Base-by-base conservation (phyloP, 768 basidiomycete species). In the Phylloporus rhodoxanthus region DNA sequence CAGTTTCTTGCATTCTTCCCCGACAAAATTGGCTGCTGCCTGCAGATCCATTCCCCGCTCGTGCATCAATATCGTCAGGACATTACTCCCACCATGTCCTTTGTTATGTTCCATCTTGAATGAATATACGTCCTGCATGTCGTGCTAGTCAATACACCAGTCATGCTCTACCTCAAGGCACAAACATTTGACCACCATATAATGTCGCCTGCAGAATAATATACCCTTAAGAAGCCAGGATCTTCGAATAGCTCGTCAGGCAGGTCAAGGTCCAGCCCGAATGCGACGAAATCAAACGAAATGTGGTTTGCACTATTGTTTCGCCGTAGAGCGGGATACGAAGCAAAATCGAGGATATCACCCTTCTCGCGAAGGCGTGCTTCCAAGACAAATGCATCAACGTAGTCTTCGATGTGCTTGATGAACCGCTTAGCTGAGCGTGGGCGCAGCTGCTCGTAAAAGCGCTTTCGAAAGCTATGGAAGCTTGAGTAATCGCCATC, bases 71-170 rank as follows among this genome's bases (percentile, higher is more conserved):
- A 85, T 81, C 8, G 81, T 82, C 44, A 88, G 70, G 56, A 86
- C 73, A 61, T 86, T 87, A 60, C 84, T 85, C 49, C 79, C 80
- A 23, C 68, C 71, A 45, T 80, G 76, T 17, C 83, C 85, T 57
- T 77, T 77, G 44, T 78, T 75, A 57, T 84, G 81, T 57, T 88
- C 84, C 76, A 83, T 80, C 63, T 84, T 79, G 65, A 85, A 87
- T 8, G 82, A 85, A 58, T 84, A 85, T 14, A 85, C 65, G 52
- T 87, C 83, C 84, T 84, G 57, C 39, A 43, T 52, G 46, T 29
- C 36, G 11, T 39, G 20, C 30, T 37, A 29, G 40, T 57, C 53
- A 49, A 25, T 38, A 43, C 32, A 14, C 8, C 13, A 32, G 17
- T 17, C 20, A 32, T 44, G n/a, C 4, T 21, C 28, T n/a, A 30